These are phyloP conservation scores for Hagleromyces aurorensis DNA, from an alignment of 805 yeast species.

Conservation along the genomic window DNA sequence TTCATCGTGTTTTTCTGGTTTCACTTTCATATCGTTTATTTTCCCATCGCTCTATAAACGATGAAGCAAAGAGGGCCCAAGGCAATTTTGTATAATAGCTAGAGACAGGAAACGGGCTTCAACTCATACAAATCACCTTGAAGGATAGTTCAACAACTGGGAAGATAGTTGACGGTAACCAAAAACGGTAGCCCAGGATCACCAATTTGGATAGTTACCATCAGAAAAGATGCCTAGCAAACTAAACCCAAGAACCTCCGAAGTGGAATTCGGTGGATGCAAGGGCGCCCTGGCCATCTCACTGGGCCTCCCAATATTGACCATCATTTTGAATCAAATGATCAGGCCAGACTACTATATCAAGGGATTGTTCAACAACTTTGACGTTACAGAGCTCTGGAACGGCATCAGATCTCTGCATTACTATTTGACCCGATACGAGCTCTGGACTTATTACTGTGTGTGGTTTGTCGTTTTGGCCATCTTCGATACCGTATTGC, in stretches of 20 bases:
- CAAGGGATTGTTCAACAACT: constrained; percentile 35
- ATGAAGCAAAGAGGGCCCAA: too few species aligned
- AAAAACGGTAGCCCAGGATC: too few species aligned
- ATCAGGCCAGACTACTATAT: constrained; percentile 53
- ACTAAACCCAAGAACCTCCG: constrained; percentile 65
- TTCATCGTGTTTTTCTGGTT: too few species aligned
- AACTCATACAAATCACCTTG: too few species aligned
- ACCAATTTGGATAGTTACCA: too few species aligned
- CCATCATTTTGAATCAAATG: constrained; percentile 50
- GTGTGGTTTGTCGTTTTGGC: constrained; percentile 67
- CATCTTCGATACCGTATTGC: constrained; percentile 53
- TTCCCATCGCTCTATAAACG: too few species aligned
- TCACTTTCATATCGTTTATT: too few species aligned
- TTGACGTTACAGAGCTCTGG: constrained; percentile 36
- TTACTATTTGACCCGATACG: constrained; percentile 33
- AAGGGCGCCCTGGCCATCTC: constrained; percentile 66
- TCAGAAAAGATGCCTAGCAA: constrained; percentile 5
- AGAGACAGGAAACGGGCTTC: too few species aligned
- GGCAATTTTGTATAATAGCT: too few species aligned
- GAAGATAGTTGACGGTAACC: too few species aligned
- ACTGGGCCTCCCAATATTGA: constrained; percentile 56
- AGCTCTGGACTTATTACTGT: constrained; percentile 57
- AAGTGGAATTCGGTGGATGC: constrained; percentile 71
- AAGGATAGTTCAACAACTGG: too few species aligned
- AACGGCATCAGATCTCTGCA: constrained; percentile 31